phyloP scores from a whole-genome alignment of 306 rosid species.

The Corylus avellana region DNA sequence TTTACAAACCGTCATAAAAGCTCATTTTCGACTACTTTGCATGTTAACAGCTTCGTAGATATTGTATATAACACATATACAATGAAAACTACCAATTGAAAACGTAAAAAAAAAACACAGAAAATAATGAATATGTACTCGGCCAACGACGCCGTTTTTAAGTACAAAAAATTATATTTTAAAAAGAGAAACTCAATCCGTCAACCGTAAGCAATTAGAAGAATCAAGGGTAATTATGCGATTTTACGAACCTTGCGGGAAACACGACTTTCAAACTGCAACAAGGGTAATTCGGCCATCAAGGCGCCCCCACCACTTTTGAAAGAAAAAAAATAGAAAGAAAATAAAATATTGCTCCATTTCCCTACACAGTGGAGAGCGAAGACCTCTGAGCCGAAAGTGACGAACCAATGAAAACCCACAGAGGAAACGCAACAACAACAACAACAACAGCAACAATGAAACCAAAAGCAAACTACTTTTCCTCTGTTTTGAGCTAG shows the following conservation, averaged over 20 bases:
- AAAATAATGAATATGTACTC: no score
- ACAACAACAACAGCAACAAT: constrained; percentile 24
- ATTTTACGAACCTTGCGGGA: neutral
- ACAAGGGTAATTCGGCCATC: constrained; percentile 43
- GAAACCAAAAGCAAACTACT: constrained; percentile 18
- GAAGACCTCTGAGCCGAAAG: constrained; percentile 64
- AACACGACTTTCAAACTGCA: neutral
- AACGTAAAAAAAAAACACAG: no score
- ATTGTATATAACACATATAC: no score
- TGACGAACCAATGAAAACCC: constrained; percentile 73
- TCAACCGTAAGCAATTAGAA: neutral
- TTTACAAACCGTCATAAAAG: no score
- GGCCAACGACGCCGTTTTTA: no score
- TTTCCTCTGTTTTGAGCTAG: constrained; percentile 32
- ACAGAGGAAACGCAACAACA: constrained; percentile 40
- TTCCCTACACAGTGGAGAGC: constrained; percentile 56
- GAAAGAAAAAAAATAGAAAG: neutral
- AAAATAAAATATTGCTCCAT: constrained; percentile 27
- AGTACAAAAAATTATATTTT: no score
- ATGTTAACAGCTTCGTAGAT: no score
- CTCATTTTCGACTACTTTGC: no score
- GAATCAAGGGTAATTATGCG: neutral
- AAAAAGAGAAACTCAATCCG: no score
- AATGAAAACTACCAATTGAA: no score
- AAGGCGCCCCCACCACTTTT: neutral